Evolutionary conservation across 2,329 filamentous ascomycete species (phyloP).

Genomic region (Pseudodiploospora longispora): DNA sequence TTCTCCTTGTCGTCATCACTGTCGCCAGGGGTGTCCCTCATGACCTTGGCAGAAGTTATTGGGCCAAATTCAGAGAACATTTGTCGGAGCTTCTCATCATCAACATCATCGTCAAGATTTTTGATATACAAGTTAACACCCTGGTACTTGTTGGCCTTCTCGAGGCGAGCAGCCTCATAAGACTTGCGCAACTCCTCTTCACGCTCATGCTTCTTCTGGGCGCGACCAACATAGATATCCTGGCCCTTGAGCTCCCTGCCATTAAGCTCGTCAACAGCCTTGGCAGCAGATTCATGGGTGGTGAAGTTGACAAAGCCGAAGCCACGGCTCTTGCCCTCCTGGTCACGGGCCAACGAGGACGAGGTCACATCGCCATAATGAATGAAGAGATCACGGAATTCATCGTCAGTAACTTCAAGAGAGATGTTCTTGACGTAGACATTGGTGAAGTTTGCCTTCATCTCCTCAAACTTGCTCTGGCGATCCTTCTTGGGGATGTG

Average conservation of each 20-base stretch:
- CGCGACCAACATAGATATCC: conserved; percentile 94
- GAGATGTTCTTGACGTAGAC: conserved; percentile 99
- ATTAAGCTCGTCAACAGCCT: conserved; percentile 87
- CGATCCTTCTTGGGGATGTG: conserved; percentile 99
- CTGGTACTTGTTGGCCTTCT: conserved; percentile 99
- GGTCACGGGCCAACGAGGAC: conserved; percentile 82
- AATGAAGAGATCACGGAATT: conserved; percentile 91
- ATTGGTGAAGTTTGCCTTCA: conserved; percentile 99
- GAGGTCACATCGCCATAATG: conserved; percentile 92
- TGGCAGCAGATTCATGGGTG: conserved; percentile 76
- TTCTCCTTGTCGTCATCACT: conserved; percentile 45
- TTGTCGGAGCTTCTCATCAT: conserved; percentile 94
- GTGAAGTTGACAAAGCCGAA: conserved; percentile 97
- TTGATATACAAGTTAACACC: conserved; percentile 99
- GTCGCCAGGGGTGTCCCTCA: conserved; percentile 70
- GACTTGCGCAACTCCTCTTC: conserved; percentile 99
- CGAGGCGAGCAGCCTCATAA: conserved; percentile 92
- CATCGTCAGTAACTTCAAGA: conserved; percentile 75
- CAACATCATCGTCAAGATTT: conserved; percentile 93
- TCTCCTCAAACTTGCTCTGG: conserved; percentile 99
- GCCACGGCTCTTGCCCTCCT: conserved; percentile 86
- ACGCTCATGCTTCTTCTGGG: conserved; percentile 99
- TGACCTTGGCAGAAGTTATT: conserved; percentile 98
- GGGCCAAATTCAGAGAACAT: conserved; percentile 87
- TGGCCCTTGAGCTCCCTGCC: conserved; percentile 87